phyloP scores from a whole-genome alignment of 768 basidiomycete genomes.

The Naematelia aurantialba region DNA sequence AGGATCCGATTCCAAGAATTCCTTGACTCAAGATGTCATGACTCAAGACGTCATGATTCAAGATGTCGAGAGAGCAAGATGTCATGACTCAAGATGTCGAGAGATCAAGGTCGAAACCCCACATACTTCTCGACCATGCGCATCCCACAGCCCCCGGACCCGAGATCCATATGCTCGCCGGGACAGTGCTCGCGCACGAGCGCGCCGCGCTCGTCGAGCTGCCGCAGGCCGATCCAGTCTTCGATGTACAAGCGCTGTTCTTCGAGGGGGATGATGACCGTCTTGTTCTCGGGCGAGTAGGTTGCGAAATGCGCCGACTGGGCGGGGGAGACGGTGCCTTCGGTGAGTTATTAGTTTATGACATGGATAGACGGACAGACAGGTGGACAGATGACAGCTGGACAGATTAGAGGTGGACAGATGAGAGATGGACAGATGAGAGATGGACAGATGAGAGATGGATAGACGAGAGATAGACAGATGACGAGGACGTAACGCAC shows the following conservation, averaged over 20 bases:
- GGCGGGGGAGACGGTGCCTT: constrained; percentile 42
- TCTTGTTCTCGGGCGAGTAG: constrained; percentile 34
- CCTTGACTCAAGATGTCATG: no score
- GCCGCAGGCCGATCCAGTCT: constrained; percentile 44
- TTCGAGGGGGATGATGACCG: constrained; percentile 22
- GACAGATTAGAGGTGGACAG: no score
- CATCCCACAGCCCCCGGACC: constrained; percentile 36
- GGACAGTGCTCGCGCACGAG: constrained; percentile 36
- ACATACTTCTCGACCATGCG: constrained; percentile 38
- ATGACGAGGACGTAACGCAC: constrained; percentile 33
- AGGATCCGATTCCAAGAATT: no score
- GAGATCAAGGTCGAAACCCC: constrained; percentile 14
- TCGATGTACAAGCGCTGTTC: constrained; percentile 33
- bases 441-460: background rate
- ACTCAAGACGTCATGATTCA: no score
- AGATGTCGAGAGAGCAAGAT: no score
- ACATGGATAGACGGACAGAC: background rate
- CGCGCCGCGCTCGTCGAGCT: constrained; percentile 26
- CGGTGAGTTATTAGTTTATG: constrained; percentile 1
- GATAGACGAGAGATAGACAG: background rate
- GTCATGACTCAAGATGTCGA: no score
- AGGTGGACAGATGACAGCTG: no score
- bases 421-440: no score
- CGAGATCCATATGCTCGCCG: constrained; percentile 49
- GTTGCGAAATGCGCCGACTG: constrained; percentile 47